Evolutionary conservation across 208 protist genomes (phyloP), one percentile per base, ranked within the genome.

Genomic region (Crithidia brevicula): DNA sequence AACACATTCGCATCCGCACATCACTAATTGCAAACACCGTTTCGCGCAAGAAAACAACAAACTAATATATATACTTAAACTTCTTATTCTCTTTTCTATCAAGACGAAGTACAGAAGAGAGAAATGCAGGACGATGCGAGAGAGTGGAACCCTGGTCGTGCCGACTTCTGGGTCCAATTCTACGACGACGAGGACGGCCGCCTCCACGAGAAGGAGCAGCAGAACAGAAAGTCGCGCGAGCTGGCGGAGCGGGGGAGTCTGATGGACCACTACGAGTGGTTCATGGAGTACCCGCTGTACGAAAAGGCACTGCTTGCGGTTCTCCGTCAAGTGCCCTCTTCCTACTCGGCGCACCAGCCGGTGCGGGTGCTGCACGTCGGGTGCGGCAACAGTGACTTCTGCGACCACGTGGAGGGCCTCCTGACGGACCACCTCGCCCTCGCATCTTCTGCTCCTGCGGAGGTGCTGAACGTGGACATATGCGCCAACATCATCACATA

Each of bases 241-340:
- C 33, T 79, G 3, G 59, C 56, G 6, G 65, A 76, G 40, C 36
- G 63, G 0, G 81, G 70, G 8, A 83, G 74, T 23, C 46, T 90
- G 8, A 52, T 81, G 31, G 67, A 90, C 28, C 84, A 90, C 73
- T 90, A 90, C 69, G 84, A 90, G 60, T 90, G 84, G 84, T 90
- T 90, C 42, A 85, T 90, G 79, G 57, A 69, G 31, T 87, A 75
- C 50, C 59, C 74, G 1, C 38, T 49, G 15, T 90, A 87, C 46
- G 84, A 83, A 31, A 42, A 56, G 13, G 18, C 28, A 3, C 56
- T 90, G 10, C 33, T 61, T 3, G 30, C 16, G 2, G 64, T 50
- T 57, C 22, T 83, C 3, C 23, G n/a, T 2, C 10, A 6, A 0
- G 38, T 73, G 0, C 51, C 67, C 18, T 28, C 33, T 0, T 30